Percentiles rank a stretch among this genome's conserved stretches.
Evolutionary conservation across 306 rosid species (phyloP).

Genomic region (Vigna trinervia): DNA sequence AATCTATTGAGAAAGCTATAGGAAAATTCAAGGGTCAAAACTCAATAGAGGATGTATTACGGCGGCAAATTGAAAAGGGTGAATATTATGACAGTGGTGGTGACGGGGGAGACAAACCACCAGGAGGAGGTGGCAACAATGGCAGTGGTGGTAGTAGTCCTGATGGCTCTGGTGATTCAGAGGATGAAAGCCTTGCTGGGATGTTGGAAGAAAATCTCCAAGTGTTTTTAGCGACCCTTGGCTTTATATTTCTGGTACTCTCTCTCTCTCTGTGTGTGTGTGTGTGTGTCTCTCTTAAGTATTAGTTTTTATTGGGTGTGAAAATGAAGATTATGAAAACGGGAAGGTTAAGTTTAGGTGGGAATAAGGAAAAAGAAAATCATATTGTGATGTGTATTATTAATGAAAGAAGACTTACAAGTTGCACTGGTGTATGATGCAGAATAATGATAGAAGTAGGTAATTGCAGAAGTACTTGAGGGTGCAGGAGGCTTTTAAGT

Average conservation of each 20-base stretch:
- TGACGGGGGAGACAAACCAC: constrained; percentile 56
- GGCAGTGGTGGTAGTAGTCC: constrained; percentile 47
- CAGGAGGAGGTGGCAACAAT: constrained; percentile 46
- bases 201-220: constrained; percentile 65
- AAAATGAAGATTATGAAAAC: constrained; percentile 29
- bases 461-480: neutral
- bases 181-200: constrained; percentile 58
- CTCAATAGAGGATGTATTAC: constrained; percentile 71
- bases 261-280: neutral
- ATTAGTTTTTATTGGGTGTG: constrained; percentile 1
- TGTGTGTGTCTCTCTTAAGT: neutral
- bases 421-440: constrained; percentile 17
- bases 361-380: neutral
- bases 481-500: constrained; percentile 14
- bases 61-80: constrained; percentile 71
- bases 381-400: neutral
- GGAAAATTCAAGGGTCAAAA: constrained; percentile 65
- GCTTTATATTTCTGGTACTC: constrained; percentile 75
- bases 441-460: constrained; percentile 18
- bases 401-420: constrained; percentile 6
- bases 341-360: constrained; percentile 22
- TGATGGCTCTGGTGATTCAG: constrained; percentile 58
- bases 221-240: constrained; percentile 69
- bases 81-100: constrained; percentile 57
- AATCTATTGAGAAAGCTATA: constrained; percentile 53